Base-by-base conservation (phyloP, 345 rosid genomes). In the Bruguiera gymnorhiza region DNA sequence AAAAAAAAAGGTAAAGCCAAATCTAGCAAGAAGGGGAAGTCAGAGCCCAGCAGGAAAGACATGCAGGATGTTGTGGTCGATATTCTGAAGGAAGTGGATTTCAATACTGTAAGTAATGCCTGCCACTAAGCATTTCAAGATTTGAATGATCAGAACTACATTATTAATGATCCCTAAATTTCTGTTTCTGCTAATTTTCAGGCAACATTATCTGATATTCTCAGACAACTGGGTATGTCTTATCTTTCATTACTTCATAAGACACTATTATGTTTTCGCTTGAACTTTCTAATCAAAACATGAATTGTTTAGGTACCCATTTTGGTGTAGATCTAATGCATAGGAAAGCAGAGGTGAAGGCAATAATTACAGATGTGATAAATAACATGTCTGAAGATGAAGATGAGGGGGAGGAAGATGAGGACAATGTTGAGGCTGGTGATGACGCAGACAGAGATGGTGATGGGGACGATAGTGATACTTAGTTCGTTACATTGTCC, bases 151-250 rank as follows among this genome's bases (percentile, higher is more conserved):
- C 64, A 53, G 8, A 69, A 48, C 60, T 56, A 56, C 5, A 24
- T 34, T 29, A 6, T 52, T 65, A 29, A 50, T 51, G 26, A 57
- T 62, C 52, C 61, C 63, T 27, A 37, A 67, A 3, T 57, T 19
- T 31, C 23, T 39, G 1, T 58, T 6, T 58, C 23, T 55, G 37
- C 72, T 60, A 62, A 48, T 62, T 61, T 74, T 83, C 94, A 95
- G 98, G 97, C 97, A 68, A 92, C 98, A 36, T 70, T 95, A 64
- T 90, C 98, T 5, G 97, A 92, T 86, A 92, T 95, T 74, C 85
- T 92, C 65, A 82, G 85, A 73, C 84, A 82, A 73, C 90, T 95
- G 63, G 93, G 99, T 92, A 90, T 7, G 83, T 32, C 7, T 24
- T 68, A 54, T 50, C 20, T 66, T 58, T 43, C 32, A 60, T 62